Percentiles rank a stretch among this genome's conserved stretches.
These are phyloP conservation scores for Aspergillus caelatus DNA, from an alignment of 2,329 filamentous ascomycete genomes.

Conservation along the genomic window DNA sequence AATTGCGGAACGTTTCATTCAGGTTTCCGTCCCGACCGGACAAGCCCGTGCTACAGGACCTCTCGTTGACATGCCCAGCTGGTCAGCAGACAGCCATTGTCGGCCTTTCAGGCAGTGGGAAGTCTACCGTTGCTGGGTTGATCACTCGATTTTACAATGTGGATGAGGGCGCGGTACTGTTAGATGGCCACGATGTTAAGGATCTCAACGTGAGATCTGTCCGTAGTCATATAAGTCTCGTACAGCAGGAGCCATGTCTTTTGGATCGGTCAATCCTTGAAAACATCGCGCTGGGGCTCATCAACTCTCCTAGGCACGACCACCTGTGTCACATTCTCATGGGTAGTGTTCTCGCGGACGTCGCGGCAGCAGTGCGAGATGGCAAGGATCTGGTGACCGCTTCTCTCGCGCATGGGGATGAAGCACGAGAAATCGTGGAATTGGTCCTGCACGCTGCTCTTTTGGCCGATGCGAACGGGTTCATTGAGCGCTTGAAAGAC, in stretches of 20 bases:
- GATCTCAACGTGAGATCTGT: conserved; percentile 26
- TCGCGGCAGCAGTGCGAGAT: conserved; percentile 47
- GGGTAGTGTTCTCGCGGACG: conserved; percentile 51
- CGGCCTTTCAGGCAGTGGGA: conserved; percentile 72
- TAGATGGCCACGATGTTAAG: conserved; percentile 43
- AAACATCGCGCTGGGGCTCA: conserved; percentile 67
- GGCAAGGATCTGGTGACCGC: conserved; percentile 53
- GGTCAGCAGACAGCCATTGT: conserved; percentile 64
- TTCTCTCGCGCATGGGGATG: conserved; percentile 45
- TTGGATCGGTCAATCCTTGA: conserved; percentile 81
- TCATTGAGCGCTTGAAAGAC: conserved; percentile 73
- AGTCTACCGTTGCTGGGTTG: conserved; percentile 73
- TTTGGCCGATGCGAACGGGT: conserved; percentile 63
- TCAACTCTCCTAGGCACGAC: conserved; percentile 38
- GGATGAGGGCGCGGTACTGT: conserved; percentile 34
- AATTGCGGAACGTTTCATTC: conserved; percentile 39
- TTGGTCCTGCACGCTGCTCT: conserved; percentile 59
- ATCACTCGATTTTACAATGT: conserved; percentile 72
- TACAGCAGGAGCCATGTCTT: conserved; percentile 72
- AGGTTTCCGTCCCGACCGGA: conserved; percentile 43
- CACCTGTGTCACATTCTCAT: conserved; percentile 58
- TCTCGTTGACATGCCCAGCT: conserved; percentile 37
- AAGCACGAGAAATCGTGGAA: conserved; percentile 55
- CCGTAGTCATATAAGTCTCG: conserved; percentile 19
- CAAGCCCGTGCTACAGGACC: conserved; percentile 39